phyloP scores from a whole-genome alignment of 345 rosid genomes.

The Eutrema heterophyllum region DNA sequence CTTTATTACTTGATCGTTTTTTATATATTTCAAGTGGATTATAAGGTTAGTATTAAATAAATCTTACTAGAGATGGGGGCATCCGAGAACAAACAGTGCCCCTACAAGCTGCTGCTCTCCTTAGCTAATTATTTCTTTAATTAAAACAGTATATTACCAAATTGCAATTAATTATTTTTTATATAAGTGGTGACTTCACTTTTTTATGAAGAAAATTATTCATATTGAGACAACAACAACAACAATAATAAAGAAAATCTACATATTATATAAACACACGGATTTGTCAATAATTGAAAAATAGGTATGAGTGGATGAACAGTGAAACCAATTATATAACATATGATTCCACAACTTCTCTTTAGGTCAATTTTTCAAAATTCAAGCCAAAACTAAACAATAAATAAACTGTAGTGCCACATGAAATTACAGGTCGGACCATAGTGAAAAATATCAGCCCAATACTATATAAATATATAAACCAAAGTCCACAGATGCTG shows the following conservation, averaged over 20 bases:
- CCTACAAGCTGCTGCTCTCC: constrained; percentile 8
- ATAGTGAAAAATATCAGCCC: constrained; percentile 4
- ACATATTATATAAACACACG: neutral
- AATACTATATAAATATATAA: constrained; percentile 8
- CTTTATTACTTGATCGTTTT: neutral
- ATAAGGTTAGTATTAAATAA: neutral
- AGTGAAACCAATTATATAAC: constrained; percentile 8
- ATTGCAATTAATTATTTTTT: neutral
- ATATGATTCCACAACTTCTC: neutral
- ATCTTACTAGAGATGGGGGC: neutral
- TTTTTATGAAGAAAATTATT: neutral
- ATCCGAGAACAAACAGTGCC: constrained; percentile 17
- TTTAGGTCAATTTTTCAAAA: neutral
- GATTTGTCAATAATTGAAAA: constrained; percentile 18
- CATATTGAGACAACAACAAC: constrained; percentile 6
- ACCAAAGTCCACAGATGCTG: constrained; percentile 30
- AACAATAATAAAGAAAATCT: neutral
- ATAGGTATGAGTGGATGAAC: constrained; percentile 20
- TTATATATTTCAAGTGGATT: neutral
- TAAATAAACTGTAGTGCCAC: constrained; percentile 14
- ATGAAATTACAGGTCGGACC: constrained; percentile 26
- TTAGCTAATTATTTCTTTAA: neutral
- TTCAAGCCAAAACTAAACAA: neutral
- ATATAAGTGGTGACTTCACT: constrained; percentile 6
- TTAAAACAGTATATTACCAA: neutral